Evolutionary conservation across 2,329 filamentous ascomycete species (phyloP), one percentile per base, ranked within the genome.

Genomic region (Zymoseptoria pseudotritici): DNA sequence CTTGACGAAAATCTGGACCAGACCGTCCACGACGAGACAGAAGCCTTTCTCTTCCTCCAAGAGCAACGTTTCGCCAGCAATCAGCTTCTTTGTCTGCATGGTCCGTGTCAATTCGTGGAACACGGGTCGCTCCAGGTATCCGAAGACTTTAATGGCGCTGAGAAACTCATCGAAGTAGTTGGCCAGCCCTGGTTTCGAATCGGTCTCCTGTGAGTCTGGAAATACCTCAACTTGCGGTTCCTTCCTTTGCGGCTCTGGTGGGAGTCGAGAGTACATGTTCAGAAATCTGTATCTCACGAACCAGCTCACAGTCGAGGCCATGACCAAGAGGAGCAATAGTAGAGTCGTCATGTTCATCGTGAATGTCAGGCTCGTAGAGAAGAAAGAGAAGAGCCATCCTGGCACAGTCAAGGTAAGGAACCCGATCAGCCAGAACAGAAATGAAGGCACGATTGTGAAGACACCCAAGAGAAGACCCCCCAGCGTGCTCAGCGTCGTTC

Each of bases 301-400:
- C 90, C 94, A 99, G 73, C 88, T 95, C 65, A 91, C 81, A 1
- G 87, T 91, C n/a, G 91, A 96, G 55, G 90, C 86, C 60, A 96
- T 77, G 58, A 84, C 86, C 46, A 87, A 80, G 60, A 91, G 71
- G 59, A 97, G 90, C 66, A 97, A 77, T 74, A 95, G 85, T 86
- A 99, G 76, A 19, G 94, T 99, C 20, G 93, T 97, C 68, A 94
- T 93, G 73, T 97, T 97, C 92, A 99, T 95, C 10, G 94, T 99
- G 71, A 99, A 90, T 0, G 94, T 99, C 79, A 96, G 80, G 74
- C 90, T 97, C 65, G 91, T 93, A 5, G 91, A 96, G 71, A 96
- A 90, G 63, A 96, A 80, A 5, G 86, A 89, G 73, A 96, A 99
- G 19, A 97, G 83, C 75, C 94, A 85, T 73, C 90, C 91, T 51